Evolutionary conservation across 176 grass and related monocot genomes (phyloP).

Genomic region (Ensete ventricosum): DNA sequence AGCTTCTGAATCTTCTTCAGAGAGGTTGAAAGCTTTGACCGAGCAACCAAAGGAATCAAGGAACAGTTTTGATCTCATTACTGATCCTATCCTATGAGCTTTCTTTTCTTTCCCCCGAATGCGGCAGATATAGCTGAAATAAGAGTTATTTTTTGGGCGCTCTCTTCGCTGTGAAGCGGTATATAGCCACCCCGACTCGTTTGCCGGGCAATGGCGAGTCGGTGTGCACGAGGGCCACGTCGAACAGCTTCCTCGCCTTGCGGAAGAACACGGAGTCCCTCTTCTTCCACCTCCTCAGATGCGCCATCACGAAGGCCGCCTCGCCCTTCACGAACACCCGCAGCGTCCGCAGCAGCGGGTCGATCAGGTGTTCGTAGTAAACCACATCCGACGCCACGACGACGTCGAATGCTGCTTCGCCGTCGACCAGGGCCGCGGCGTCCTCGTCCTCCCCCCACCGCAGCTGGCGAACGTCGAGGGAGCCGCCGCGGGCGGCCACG

Average conservation of each 20-base stretch:
- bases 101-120: too few relatives aligned
- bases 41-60: too few relatives aligned
- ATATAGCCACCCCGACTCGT: slow-evolving; percentile 52
- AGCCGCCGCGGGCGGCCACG: slow-evolving; percentile 37
- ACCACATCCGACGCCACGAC: slow-evolving; percentile 76
- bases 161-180: slow-evolving; percentile 52
- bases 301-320: slow-evolving; percentile 67
- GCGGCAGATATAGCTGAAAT: background rate
- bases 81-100: too few relatives aligned
- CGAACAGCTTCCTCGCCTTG: slow-evolving; percentile 67
- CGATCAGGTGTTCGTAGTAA: slow-evolving; percentile 72
- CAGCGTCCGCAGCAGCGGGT: slow-evolving; percentile 69
- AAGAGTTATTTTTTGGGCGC: slow-evolving; percentile 17
- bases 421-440: slow-evolving; percentile 1
- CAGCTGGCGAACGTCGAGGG: slow-evolving; percentile 43
- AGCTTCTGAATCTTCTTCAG: too few relatives aligned
- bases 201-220: slow-evolving; percentile 55
- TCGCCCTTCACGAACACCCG: slow-evolving; percentile 62
- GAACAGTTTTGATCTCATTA: too few relatives aligned
- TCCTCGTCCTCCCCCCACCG: slow-evolving; percentile 38
- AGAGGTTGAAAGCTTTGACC: too few relatives aligned
- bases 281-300: slow-evolving; percentile 93
- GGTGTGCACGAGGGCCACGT: slow-evolving; percentile 52
- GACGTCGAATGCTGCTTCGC: slow-evolving; percentile 40
- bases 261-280: slow-evolving; percentile 73